phyloP scores from a whole-genome alignment of 768 basidiomycete species.

The Daedaleopsis nitida region DNA sequence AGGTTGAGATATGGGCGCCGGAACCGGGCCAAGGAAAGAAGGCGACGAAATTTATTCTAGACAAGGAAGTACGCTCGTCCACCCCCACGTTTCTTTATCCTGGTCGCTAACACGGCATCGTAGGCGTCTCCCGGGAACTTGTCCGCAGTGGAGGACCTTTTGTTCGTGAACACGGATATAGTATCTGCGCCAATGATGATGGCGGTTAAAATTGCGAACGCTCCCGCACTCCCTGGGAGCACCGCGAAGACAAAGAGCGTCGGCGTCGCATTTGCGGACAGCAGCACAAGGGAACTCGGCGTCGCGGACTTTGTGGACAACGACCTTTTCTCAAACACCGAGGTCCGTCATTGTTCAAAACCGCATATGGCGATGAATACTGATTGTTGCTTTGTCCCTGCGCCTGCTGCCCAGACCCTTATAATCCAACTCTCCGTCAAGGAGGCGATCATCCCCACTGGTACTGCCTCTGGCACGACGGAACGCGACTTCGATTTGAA shows the following conservation, averaged over 20 bases:
- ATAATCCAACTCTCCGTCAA: constrained; percentile 97
- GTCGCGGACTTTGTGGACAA: constrained; percentile 93
- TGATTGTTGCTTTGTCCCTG: neutral
- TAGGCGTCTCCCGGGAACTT: constrained; percentile 78
- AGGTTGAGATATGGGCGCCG: constrained; percentile 88
- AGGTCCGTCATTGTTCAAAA: constrained; percentile 50
- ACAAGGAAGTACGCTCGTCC: constrained; percentile 65
- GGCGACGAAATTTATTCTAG: constrained; percentile 70
- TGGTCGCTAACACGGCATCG: neutral
- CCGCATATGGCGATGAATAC: neutral
- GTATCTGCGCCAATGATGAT: constrained; percentile 85
- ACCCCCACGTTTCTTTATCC: neutral
- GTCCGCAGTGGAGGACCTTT: constrained; percentile 48
- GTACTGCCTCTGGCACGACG: constrained; percentile 69
- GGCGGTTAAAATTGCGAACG: constrained; percentile 76
- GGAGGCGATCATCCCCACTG: constrained; percentile 83
- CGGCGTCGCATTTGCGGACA: constrained; percentile 92
- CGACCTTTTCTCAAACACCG: constrained; percentile 93
- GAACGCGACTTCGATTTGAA: constrained; percentile 87
- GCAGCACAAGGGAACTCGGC: constrained; percentile 81
- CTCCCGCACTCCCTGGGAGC: constrained; percentile 43
- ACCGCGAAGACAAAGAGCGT: constrained; percentile 67
- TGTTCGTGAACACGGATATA: constrained; percentile 83
- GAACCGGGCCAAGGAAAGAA: constrained; percentile 77
- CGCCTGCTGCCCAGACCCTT: constrained; percentile 62